Base-by-base conservation (phyloP, 495 filamentous ascomycete species). In the Margaritispora aquatica region DNA sequence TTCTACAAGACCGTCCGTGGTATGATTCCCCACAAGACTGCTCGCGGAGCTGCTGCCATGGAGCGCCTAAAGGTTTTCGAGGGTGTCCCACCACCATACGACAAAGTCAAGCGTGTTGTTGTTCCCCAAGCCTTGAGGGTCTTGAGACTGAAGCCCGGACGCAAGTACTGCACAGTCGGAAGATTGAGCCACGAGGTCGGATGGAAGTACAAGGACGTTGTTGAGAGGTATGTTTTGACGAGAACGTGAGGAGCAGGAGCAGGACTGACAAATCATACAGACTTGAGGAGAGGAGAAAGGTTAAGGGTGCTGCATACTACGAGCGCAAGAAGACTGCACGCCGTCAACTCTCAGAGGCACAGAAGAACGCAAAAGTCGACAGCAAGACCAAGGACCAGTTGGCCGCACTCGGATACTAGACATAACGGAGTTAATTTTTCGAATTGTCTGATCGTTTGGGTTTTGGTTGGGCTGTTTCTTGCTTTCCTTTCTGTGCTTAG, bases 1-100 rank as follows among this genome's bases (percentile, higher is more conserved):
- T 93, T 98, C 88, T 98, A 97, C 88, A 96, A 96, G 86, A 91
- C 94, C 73, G 90, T 98, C 79, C 95, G 94, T 73, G 94, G 94
- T 75, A 98, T 98, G 94, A 93, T 97, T 65, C 95, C 94, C 71
- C 94, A 98, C 89, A 98, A 98, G 86, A 97, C 94, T 67, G 81
- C 93, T 73, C 94, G 94, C 73, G 94, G 94, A 74, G 88, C 93
- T 71, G 92, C 92, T 64, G 94, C 94, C 63, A 76, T 98, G 75
- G 91, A 97, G 83, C 87, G 94, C 75, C 89, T 98, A 59, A 97
- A 97, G 89, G 90, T 95, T 73, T 98, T 97, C 80, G 94, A 98
- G 89, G 94, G 94, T 83, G 85, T 97, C 68, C 94, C 94, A 69
- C 92, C 94, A 74, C 93, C 94, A 68, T 98, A 98, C 73, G 94